Evolutionary conservation across 257 asterid species (phyloP), one percentile per base, ranked within the genome.

Genomic region (Plantago major): DNA sequence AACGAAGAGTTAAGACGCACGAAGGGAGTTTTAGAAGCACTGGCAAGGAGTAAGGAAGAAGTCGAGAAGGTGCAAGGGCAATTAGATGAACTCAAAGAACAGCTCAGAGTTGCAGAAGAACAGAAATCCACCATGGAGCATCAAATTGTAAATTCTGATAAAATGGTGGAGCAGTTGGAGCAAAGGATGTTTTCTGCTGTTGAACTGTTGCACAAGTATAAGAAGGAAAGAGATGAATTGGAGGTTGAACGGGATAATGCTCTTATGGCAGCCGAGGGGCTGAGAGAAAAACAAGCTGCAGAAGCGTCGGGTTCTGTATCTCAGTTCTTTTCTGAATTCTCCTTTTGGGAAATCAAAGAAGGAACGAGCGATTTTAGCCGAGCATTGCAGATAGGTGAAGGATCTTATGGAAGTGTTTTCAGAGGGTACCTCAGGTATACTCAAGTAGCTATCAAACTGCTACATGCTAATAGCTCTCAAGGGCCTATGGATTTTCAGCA

Each of bases 401-500:
- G 98, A 42, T 89, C 93, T 64, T 86, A 86, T 58, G 97, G 98
- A 46, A 78, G 69, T 72, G 80, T 88, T 8, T 89, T 86, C 58
- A 82, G 66, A 68, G 97, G 93, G 48, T 53, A 76, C 54, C 87
- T 92, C 46, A 86, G 82, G 62, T 83, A 81, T 46, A 84, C 97
- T 42, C 84, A 75, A 14, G 97, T 92, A 63, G 97, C 97, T 60
- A 73, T 92, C 62, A 92, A 92, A 73, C 70, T 82, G 79, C 75
- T 84, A 58, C 79, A 84, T 65, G 77, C 88, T n/a, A 44, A 80
- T 71, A 86, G 97, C 78, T 69, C 54, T 64, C 95, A 89, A 73
- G 98, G 95, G 0, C 95, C 92, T 58, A 51, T 58, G 49, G 98
- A 86, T 67, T 92, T 79, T 75, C 93, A 81, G 63, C 95, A 82